Percentiles rank a stretch among this genome's conserved stretches.
These are phyloP conservation scores for Basipetospora sp. DNA, from an alignment of 2,329 filamentous ascomycete genomes.

Conservation along the genomic window DNA sequence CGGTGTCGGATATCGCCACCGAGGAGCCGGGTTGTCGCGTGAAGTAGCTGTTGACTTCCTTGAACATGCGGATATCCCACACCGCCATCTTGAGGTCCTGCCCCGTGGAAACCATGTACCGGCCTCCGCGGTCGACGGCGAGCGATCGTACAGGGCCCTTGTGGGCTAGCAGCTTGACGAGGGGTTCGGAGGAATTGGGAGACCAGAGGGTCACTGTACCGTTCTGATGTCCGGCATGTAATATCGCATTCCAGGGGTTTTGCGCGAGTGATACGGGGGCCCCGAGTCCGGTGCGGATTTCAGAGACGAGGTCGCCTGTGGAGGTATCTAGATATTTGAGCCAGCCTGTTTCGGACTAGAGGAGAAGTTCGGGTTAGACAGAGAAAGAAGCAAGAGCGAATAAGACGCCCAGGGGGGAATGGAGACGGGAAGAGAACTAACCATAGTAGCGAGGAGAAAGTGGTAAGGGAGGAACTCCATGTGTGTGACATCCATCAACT, in stretches of 20 bases:
- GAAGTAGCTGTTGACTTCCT: constrained; percentile 79
- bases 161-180: constrained; percentile 85
- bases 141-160: constrained; percentile 74
- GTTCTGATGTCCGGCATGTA: constrained; percentile 89
- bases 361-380: constrained; percentile 10
- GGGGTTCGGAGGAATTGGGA: constrained; percentile 69
- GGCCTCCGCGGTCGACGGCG: constrained; percentile 74
- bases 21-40: constrained; percentile 70
- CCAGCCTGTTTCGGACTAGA: constrained; percentile 60
- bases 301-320: constrained; percentile 75
- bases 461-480: constrained; percentile 96
- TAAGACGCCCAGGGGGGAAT: too few species aligned
- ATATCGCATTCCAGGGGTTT: constrained; percentile 81
- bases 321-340: constrained; percentile 92
- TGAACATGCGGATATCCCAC: constrained; percentile 91
- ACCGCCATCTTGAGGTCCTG: constrained; percentile 86
- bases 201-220: constrained; percentile 93
- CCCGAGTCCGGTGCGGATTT: constrained; percentile 72
- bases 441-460: constrained; percentile 76
- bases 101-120: constrained; percentile 89
- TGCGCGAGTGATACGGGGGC: constrained; percentile 71
- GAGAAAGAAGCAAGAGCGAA: too few species aligned
- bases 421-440: constrained; percentile 32
- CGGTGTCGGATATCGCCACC: constrained; percentile 75
- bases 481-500: constrained; percentile 79